phyloP scores from a whole-genome alignment of 768 basidiomycete species.

The Termitomyces sp. region DNA sequence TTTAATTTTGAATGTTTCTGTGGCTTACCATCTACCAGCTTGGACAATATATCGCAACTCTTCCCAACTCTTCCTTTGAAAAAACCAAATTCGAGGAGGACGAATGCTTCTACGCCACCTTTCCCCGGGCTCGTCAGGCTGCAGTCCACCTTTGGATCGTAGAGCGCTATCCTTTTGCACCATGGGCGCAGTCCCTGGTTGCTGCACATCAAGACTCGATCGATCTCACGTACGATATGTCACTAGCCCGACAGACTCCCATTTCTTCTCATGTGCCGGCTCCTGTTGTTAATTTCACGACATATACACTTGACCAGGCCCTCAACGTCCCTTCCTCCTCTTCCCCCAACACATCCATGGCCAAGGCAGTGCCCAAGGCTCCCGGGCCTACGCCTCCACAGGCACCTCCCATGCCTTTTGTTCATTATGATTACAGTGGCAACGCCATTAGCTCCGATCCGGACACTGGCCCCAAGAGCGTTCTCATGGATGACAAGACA shows the following conservation, averaged over 20 bases:
- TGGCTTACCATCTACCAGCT: neutral
- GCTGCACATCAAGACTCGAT: neutral
- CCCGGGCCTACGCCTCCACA: neutral
- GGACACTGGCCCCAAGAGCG: too few species aligned
- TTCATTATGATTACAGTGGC: neutral
- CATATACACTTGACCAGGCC: neutral
- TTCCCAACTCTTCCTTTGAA: conserved; percentile 6
- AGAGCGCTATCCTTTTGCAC: neutral
- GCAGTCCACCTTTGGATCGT: conserved; percentile 12
- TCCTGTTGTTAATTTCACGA: neutral
- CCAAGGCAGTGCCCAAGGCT: neutral
- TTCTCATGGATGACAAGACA: neutral
- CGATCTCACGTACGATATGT: too few species aligned
- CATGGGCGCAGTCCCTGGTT: neutral
- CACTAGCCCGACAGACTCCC: neutral
- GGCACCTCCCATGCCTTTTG: neutral
- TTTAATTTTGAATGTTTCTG: neutral
- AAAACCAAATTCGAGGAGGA: conserved; percentile 14
- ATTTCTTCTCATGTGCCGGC: neutral
- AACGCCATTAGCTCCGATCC: too few species aligned
- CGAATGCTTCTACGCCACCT: conserved; percentile 14
- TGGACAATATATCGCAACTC: neutral
- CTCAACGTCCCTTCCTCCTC: neutral
- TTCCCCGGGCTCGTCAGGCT: conserved; percentile 10
- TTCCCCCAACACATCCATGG: neutral